phyloP scores from a whole-genome alignment of 768 basidiomycete genomes.

The Suillus cothurnatus region DNA sequence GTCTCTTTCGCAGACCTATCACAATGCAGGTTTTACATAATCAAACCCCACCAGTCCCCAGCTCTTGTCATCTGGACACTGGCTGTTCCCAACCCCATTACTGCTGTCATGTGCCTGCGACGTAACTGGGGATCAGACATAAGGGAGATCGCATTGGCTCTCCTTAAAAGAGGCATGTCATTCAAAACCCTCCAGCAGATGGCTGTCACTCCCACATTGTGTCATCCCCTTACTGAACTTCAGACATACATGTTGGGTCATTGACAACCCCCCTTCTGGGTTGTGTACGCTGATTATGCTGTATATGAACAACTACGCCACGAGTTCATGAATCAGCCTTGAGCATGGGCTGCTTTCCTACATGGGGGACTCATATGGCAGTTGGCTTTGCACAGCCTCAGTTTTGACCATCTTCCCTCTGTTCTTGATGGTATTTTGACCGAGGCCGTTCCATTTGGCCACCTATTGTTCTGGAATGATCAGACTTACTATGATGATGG shows the following conservation, averaged over 20 bases:
- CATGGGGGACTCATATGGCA: background rate
- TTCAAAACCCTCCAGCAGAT: background rate
- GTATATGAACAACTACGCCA: background rate
- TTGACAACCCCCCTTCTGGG: no score
- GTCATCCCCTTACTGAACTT: background rate
- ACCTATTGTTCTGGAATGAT: no score
- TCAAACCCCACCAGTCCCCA: background rate
- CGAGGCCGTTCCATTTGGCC: background rate
- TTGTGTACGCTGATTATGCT: background rate
- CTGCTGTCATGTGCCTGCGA: no score
- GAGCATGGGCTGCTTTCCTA: background rate
- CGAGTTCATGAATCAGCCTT: background rate
- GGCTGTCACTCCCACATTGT: background rate
- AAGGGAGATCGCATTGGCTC: no score
- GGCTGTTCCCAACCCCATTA: no score
- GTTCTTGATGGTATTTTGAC: background rate
- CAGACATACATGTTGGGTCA: background rate
- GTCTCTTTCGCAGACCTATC: background rate
- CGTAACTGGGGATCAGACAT: no score
- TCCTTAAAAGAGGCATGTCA: no score
- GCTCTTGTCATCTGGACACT: background rate
- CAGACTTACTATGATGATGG: no score
- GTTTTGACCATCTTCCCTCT: background rate
- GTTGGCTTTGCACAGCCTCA: background rate
- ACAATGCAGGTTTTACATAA: background rate